Conservation (phyloP, 441 rosid genomes). For the Pelargonium fulgidum region DNA sequence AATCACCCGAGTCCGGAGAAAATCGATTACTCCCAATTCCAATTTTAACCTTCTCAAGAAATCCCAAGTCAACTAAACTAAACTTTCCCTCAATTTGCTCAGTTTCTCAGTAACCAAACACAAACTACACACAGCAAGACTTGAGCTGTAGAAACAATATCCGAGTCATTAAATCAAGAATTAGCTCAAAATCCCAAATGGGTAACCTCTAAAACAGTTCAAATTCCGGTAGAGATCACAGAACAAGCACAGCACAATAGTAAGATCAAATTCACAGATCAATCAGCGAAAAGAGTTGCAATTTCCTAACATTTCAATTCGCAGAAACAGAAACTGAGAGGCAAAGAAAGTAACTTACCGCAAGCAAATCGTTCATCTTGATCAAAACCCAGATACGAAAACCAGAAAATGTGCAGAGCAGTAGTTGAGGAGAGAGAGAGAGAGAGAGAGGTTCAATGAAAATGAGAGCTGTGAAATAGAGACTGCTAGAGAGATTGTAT, state of each 20-base stretch:
- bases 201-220: slow-evolving; percentile 2
- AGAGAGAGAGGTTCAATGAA: too few species aligned
- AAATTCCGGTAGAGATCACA: background rate
- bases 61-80: background rate
- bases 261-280: background rate
- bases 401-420: too few species aligned
- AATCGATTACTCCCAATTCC: background rate
- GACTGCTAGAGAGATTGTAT: too few species aligned
- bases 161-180: too few species aligned
- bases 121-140: background rate
- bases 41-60: background rate
- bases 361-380: slow-evolving; percentile 7
- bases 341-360: background rate
- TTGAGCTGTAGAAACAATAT: background rate
- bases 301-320: too few species aligned
- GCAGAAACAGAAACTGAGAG: background rate
- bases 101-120: slow-evolving; percentile 6
- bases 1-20: background rate
- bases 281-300: background rate
- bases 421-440: too few species aligned
- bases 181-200: background rate
- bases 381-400: background rate
- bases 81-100: background rate
- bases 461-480: too few species aligned
- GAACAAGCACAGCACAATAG: background rate